Percentiles rank a stretch among this genome's conserved stretches.
Evolutionary conservation across 352 stramenopile genomes (phyloP).

Genomic region (Globisporangium paroecandrum): DNA sequence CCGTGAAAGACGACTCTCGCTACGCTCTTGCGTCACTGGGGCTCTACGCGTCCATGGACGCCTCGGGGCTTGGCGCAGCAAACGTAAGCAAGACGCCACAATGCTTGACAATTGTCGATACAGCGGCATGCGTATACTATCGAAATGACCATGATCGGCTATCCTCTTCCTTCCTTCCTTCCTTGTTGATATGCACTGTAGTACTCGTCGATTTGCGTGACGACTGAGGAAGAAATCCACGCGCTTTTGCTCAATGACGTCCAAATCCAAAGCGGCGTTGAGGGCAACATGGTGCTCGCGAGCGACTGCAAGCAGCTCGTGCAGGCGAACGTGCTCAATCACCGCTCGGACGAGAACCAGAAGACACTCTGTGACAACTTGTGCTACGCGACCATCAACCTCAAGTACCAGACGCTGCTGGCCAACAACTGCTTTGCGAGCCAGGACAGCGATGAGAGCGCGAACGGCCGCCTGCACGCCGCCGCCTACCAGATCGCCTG

Average conservation of each 20-base stretch:
- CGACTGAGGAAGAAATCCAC: constrained; percentile 45
- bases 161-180: neutral
- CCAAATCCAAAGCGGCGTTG: constrained; percentile 57
- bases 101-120: neutral
- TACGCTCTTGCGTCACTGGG: neutral
- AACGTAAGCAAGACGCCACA: constrained; percentile 21
- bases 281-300: constrained; percentile 40
- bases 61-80: constrained; percentile 25
- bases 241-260: constrained; percentile 52
- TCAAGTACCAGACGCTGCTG: constrained; percentile 65
- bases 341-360: constrained; percentile 54
- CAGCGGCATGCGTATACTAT: neutral
- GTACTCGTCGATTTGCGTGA: constrained; percentile 39
- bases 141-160: neutral
- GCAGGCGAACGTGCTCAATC: constrained; percentile 48
- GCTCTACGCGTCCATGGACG: neutral
- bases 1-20: neutral
- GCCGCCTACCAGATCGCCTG: constrained; percentile 71
- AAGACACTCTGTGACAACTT: constrained; percentile 55
- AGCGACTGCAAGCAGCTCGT: constrained; percentile 68
- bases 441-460: constrained; percentile 48
- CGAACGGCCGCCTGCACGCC: constrained; percentile 51
- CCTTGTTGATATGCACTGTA: constrained; percentile 3
- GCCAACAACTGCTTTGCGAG: constrained; percentile 65
- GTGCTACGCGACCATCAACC: constrained; percentile 49